These are phyloP conservation scores for Dalechampia spathulata DNA, from an alignment of 441 rosid species.

Conservation along the genomic window DNA sequence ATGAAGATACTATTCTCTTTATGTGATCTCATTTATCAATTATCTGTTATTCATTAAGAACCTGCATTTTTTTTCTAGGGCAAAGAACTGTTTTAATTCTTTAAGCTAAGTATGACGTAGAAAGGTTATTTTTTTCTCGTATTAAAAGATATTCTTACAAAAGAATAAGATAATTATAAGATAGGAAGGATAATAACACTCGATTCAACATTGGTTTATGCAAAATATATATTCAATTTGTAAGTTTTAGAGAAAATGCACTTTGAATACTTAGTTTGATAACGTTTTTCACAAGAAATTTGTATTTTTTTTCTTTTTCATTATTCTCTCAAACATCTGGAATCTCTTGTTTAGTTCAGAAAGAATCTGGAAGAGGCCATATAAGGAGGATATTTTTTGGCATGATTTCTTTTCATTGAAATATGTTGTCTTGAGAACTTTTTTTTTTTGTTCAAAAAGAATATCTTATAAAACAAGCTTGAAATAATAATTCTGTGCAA, in stretches of 20 bases:
- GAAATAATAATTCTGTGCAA: neutral
- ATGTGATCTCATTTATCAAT: neutral
- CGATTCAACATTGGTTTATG: neutral
- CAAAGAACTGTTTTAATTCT: no score
- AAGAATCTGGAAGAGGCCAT: no score
- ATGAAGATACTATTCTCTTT: neutral
- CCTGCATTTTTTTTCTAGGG: neutral
- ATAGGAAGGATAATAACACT: neutral
- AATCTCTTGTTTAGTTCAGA: neutral
- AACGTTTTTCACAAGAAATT: no score
- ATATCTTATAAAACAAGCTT: neutral
- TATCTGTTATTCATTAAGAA: neutral
- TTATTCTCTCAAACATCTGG: no score
- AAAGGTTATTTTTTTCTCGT: no score
- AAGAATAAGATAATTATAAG: neutral
- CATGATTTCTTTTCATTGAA: neutral
- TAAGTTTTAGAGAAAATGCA: no score
- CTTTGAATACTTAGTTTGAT: no score
- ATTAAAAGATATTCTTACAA: neutral
- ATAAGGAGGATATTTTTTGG: neutral
- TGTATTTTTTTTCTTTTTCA: no score
- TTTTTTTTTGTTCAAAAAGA: no score
- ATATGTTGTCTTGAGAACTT: no score
- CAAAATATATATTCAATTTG: no score
- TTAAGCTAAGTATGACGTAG: no score